Evolutionary conservation across 2,329 filamentous ascomycete genomes (phyloP), one percentile per base, ranked within the genome.

Genomic region (Alternaria sp.): DNA sequence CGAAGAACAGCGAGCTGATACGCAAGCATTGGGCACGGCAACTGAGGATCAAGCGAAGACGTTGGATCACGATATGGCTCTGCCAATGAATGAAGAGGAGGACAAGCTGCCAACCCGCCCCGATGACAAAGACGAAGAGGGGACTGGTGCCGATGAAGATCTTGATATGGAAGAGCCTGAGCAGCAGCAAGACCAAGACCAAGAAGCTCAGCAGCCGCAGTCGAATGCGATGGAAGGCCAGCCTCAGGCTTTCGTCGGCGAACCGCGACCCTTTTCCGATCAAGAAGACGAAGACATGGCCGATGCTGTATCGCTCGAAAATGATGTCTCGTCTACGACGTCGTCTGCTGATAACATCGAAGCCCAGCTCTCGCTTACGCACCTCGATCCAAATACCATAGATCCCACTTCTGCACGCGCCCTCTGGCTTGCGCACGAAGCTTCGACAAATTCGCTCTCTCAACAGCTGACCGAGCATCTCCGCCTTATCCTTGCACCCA

Each of bases 391-490:
- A 23, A 47, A 67, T 5, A 61, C 67, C 65, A 80, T 84, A 4
- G 82, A 85, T 2, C 77, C 83, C 40, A 82, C 85, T 25, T 85
- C 88, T 66, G 89, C 94, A 25, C 88, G 93, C 63, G 85, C 88
- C 56, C 88, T 95, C 72, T 99, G 96, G 96, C 87, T 89, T 10
- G 86, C 90, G 61, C 96, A 97, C 81, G 94, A 98, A 80, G 86
- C 87, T 64, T 88, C 90, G 59, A 98, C 96, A 0, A 93, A 96
- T 68, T 87, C 91, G 51, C 90, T 97, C 60, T 96, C 96, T 0
- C 88, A 97, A 60, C 90, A 93, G 2, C 85, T 99, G 13, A 97
- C 95, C 1, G 96, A 97, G 68, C 96, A 98, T 76, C 90, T 99
- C 17, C 93, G 96, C 25, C 89, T 99, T 13, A 98, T 99, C 73